Percentiles rank a stretch among this genome's conserved stretches.
Conservation (phyloP, 2,329 filamentous ascomycete species). For the Fusarium temperatum region DNA sequence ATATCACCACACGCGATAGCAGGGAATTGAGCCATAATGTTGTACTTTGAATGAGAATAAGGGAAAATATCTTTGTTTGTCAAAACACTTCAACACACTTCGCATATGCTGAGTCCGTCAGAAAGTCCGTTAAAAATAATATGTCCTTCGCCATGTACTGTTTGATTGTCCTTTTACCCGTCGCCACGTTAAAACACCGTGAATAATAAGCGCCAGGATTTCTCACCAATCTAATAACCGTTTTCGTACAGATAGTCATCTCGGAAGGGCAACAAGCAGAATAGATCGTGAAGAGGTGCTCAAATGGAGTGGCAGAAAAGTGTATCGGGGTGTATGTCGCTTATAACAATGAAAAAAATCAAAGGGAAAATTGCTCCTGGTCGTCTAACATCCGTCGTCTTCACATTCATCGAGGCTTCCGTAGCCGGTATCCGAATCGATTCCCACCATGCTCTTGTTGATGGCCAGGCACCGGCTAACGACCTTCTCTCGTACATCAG, state of each 20-base stretch:
- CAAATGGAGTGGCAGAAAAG: constrained; percentile 17
- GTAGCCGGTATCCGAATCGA: constrained; percentile 69
- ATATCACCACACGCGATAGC: background rate
- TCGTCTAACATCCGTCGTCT: constrained; percentile 42
- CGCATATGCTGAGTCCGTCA: constrained; percentile 19
- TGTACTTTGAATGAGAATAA: constrained; percentile 25
- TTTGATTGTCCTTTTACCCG: constrained; percentile 33
- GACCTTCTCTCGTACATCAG: constrained; percentile 61
- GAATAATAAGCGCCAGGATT: constrained; percentile 19
- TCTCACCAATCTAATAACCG: constrained; percentile 39
- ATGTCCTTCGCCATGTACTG: constrained; percentile 35
- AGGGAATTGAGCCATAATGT: constrained; percentile 2
- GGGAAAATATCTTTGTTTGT: constrained; percentile 27
- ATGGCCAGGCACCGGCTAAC: constrained; percentile 65
- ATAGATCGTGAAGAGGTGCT: constrained; percentile 16
- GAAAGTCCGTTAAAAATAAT: constrained; percentile 7
- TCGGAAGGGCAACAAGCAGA: constrained; percentile 14
- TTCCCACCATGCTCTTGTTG: constrained; percentile 66
- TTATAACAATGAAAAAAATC: background rate
- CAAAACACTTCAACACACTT: constrained; percentile 26
- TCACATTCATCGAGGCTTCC: constrained; percentile 65
- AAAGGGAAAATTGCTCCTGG: constrained; percentile 1
- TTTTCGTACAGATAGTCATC: constrained; percentile 42
- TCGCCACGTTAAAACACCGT: constrained; percentile 38
- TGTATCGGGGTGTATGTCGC: constrained; percentile 8